Evolutionary conservation across 495 filamentous ascomycete species (phyloP).

Genomic region (Venustampulla echinocandica): DNA sequence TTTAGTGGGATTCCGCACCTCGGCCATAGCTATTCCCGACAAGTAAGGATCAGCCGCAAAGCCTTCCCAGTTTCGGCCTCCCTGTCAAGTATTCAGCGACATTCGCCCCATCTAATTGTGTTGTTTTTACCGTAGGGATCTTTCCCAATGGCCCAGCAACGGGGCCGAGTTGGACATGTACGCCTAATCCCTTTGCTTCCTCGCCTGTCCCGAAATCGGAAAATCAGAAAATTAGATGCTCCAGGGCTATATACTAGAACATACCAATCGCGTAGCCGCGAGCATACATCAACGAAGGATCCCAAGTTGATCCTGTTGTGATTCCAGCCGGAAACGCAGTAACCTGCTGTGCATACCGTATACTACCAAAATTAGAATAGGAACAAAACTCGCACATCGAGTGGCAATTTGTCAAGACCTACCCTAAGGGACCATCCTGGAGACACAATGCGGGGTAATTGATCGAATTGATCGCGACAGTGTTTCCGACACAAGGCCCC

Average conservation of each 20-base stretch:
- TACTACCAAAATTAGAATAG: constrained; percentile 1
- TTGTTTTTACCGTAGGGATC: constrained; percentile 31
- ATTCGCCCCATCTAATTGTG: background rate
- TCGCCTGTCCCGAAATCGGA: constrained; percentile 7
- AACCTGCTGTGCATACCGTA: constrained; percentile 53
- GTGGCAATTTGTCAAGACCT: constrained; percentile 26
- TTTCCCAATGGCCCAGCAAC: constrained; percentile 80
- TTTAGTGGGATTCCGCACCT: background rate
- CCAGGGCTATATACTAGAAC: constrained; percentile 46
- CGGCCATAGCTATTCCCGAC: constrained; percentile 60
- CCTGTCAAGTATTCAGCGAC: background rate
- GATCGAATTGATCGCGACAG: constrained; percentile 42
- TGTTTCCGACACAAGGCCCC: constrained; percentile 61
- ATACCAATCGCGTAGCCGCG: constrained; percentile 71
- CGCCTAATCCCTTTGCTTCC: constrained; percentile 36
- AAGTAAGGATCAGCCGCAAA: constrained; percentile 68
- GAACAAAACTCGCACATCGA: background rate
- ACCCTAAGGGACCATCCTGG: constrained; percentile 50
- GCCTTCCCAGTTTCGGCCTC: constrained; percentile 1
- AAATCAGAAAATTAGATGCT: background rate
- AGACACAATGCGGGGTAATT: constrained; percentile 48
- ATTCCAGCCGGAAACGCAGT: constrained; percentile 76
- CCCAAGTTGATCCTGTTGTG: constrained; percentile 72
- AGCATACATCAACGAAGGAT: constrained; percentile 47
- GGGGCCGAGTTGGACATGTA: constrained; percentile 80